Percentiles rank a stretch among this genome's conserved stretches.
phyloP scores from a whole-genome alignment of 768 basidiomycete genomes.

The Boletus tylopilopsis region DNA sequence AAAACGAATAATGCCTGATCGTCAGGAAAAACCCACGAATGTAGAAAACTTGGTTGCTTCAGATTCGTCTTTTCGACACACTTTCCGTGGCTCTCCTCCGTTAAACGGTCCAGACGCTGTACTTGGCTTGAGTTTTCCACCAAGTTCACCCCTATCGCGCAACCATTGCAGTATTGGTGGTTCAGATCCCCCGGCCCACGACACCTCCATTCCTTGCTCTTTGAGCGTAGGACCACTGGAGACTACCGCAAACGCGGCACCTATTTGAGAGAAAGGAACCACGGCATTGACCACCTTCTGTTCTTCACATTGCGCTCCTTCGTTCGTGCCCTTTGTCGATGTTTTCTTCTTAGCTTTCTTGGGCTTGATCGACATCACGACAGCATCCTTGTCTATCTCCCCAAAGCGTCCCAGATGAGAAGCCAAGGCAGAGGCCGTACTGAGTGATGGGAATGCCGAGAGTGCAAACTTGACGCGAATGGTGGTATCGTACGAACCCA shows the following conservation, averaged over 20 bases:
- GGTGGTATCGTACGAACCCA: constrained; percentile 72
- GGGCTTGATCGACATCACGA: constrained; percentile 66
- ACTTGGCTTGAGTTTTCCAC: constrained; percentile 15
- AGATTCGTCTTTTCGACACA: neutral
- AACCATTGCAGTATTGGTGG: constrained; percentile 72
- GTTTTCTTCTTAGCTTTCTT: constrained; percentile 44
- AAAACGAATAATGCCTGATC: neutral
- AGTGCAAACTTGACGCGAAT: constrained; percentile 67
- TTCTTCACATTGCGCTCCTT: constrained; percentile 38
- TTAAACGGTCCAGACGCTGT: constrained; percentile 23
- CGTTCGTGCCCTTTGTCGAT: constrained; percentile 18
- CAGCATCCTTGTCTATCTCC: constrained; percentile 54
- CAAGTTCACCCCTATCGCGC: constrained; percentile 67
- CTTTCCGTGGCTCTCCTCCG: neutral
- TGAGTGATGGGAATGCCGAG: constrained; percentile 41
- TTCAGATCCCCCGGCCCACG: constrained; percentile 70
- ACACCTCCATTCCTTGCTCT: constrained; percentile 62
- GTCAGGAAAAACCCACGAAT: constrained; percentile 6
- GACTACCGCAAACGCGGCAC: constrained; percentile 73
- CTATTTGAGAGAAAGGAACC: constrained; percentile 72
- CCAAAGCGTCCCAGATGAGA: constrained; percentile 60
- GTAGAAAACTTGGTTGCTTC: constrained; percentile 45
- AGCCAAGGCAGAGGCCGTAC: constrained; percentile 18
- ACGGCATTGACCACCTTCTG: constrained; percentile 68
- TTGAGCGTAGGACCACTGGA: constrained; percentile 51